A percentile compares a stretch with the other conserved stretches of the same genome.
Evolutionary conservation across 495 filamentous ascomycete genomes (phyloP).

Genomic region (Viridothelium virens): DNA sequence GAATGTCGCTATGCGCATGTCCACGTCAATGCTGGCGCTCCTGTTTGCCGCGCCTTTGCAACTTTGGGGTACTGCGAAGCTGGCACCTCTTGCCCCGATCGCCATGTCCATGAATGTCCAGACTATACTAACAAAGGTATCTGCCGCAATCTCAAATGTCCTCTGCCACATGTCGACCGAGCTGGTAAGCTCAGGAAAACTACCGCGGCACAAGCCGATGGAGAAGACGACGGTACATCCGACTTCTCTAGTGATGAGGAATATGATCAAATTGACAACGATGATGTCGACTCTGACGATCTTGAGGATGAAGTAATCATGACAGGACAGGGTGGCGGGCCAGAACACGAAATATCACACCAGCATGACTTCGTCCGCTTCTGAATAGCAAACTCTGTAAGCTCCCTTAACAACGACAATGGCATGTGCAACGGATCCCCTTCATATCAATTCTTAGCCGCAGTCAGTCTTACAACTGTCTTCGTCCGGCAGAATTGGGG

Average conservation of each 20-base stretch:
- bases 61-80: conserved; percentile 85
- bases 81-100: conserved; percentile 67
- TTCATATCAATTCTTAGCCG: not conserved
- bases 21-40: conserved; percentile 69
- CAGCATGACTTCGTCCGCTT: conserved; percentile 65
- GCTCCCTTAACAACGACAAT: not conserved
- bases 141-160: conserved; percentile 68
- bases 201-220: conserved; percentile 37
- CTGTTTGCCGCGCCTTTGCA: conserved; percentile 78
- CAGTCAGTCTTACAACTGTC: not conserved
- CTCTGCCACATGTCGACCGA: conserved; percentile 78
- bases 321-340: conserved; percentile 39
- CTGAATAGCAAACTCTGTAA: conserved; percentile 26
- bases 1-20: conserved; percentile 87
- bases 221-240: conserved; percentile 49
- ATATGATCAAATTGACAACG: conserved; percentile 62
- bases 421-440: not conserved
- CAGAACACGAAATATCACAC: conserved; percentile 45
- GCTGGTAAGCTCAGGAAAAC: conserved; percentile 63
- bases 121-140: conserved; percentile 85
- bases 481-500: not conserved
- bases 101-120: conserved; percentile 85
- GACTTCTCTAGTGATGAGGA: conserved; percentile 83
- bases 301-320: conserved; percentile 60
- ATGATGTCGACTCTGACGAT: conserved; percentile 85